Conservation (phyloP, 148 eudicot genomes). For the Cornus controversa region DNA sequence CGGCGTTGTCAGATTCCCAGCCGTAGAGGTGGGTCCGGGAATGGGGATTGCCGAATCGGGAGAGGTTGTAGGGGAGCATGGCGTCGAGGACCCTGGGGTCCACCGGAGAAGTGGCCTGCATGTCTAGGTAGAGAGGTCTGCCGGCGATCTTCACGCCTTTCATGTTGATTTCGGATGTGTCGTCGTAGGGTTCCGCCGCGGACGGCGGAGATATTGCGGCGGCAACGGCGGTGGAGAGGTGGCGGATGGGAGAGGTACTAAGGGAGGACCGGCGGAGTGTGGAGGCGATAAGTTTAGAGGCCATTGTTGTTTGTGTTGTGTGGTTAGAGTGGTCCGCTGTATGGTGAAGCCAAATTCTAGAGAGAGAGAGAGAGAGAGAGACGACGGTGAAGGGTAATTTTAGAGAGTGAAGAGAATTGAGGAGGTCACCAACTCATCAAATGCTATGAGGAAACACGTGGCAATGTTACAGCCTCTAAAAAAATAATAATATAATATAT, state of each 20-base stretch:
- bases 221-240: conserved; percentile 38
- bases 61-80: conserved; percentile 75
- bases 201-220: conserved; percentile 15
- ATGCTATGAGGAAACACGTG: too few species aligned
- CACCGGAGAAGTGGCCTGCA: conserved; percentile 93
- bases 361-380: neutral
- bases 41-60: conserved; percentile 85
- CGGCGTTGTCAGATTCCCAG: conserved; percentile 89
- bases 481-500: too few species aligned
- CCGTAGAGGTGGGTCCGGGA: conserved; percentile 94
- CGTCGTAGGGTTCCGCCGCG: conserved; percentile 15
- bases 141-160: conserved; percentile 83
- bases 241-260: conserved; percentile 16
- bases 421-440: too few species aligned
- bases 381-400: too few species aligned
- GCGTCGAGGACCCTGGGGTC: conserved; percentile 91
- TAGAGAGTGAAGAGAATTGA: too few species aligned
- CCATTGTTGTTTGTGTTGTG: conserved; percentile 1
- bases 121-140: conserved; percentile 82
- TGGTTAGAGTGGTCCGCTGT: neutral
- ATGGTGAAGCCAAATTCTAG: neutral
- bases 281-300: conserved; percentile 15
- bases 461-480: too few species aligned
- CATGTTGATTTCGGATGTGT: conserved; percentile 35
- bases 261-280: conserved; percentile 16